Base-by-base conservation (phyloP, 192 early-diverging fungal species). In the Coemansia furcata region DNA sequence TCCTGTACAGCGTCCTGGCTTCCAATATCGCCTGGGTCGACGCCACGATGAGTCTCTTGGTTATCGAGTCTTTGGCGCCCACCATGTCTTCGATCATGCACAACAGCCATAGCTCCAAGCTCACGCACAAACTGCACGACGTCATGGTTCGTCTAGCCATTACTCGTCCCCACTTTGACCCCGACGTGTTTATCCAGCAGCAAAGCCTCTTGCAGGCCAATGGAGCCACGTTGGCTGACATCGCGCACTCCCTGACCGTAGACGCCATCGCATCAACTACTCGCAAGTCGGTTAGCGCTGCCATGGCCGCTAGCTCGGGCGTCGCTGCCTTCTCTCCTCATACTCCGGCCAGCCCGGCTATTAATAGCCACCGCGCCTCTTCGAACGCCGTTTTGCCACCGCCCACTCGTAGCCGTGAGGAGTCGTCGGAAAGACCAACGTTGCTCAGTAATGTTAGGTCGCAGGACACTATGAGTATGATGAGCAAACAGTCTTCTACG, bases 101-200 rank as follows among this genome's bases (percentile, higher is more conserved):
- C 52, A 73, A 61, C 72, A 74, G 69, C 44, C 69, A 74, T n/a
- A 77, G 66, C 69, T 70, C 75, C 29, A 77, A 74, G 75, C 71
- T 82, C 36, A 72, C 72, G 23, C 80, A 82, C 75, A 77, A 77
- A 63, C 68, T 82, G 66, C 75, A 77, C 69, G 76, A 73, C 29
- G 66, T 82, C 66, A 74, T 82, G 80, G 72, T 77, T 52, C 74
- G 80, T 0, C 55, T 82, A 62, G 80, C 72, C 5, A 74, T 82
- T n/a, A 71, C 72, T n/a, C 75, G 80, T 3, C 80, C 80, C 58
- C 65, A 82, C 66, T 82, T 82, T 68, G 80, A 82, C 12, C 80
- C 80, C 6, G 80, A 82, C n/a, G 68, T 82, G 58, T 77, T 77
- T 40, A 77, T 77, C 60, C 71, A 74, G 72, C 79, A 82, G 71